A percentile compares a stretch with the other conserved stretches of the same genome.
Conservation (phyloP, 129 eudicot species). For the Escallonia herrerae region DNA sequence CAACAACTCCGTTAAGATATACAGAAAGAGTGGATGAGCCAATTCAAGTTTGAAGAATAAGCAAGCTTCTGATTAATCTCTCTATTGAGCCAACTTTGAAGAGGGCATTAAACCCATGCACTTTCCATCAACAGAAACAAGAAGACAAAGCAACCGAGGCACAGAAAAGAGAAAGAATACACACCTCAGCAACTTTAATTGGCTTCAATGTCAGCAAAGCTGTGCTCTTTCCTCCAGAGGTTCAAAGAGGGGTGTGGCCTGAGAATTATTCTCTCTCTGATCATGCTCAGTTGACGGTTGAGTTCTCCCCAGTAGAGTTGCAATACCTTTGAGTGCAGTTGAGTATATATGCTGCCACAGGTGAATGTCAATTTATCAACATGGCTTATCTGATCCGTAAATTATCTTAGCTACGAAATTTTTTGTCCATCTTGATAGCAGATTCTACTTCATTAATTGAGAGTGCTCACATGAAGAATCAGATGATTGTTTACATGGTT, state of each 20-base stretch:
- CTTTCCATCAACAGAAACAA: neutral
- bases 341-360: no score
- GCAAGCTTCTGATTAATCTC: neutral
- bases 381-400: no score
- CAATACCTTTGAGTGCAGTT: neutral
- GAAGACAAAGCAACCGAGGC: neutral
- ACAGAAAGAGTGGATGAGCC: no score
- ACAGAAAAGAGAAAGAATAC: neutral
- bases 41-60: no score
- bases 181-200: neutral
- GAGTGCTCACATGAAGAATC: no score
- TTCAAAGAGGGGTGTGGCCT: slow-evolving; percentile 24
- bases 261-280: slow-evolving; percentile 22
- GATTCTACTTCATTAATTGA: no score
- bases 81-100: neutral
- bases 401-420: no score
- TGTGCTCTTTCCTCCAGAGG: slow-evolving; percentile 18
- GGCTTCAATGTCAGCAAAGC: slow-evolving; percentile 23
- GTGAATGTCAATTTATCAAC: no score
- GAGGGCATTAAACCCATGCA: slow-evolving; percentile 5
- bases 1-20: no score
- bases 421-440: no score
- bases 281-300: slow-evolving; percentile 24
- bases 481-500: no score
- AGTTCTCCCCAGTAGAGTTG: slow-evolving; percentile 9